These are phyloP conservation scores for Lichtheimia corymbifera DNA, from an alignment of 371 early-diverging fungal genomes.

Conservation along the genomic window DNA sequence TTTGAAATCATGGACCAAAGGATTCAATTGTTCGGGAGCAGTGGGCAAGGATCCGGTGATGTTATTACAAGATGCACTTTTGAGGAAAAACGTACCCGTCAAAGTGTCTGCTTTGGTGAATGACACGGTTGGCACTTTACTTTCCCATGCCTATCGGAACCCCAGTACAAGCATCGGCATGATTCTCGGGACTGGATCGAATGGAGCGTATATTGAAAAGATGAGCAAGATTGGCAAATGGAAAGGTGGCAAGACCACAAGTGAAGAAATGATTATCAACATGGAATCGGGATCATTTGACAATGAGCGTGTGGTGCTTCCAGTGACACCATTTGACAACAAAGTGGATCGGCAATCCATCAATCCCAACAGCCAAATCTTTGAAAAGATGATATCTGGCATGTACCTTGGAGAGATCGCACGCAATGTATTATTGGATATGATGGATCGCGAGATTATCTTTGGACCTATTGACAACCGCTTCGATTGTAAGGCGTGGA, in stretches of 20 bases:
- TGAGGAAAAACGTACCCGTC: conserved; percentile 71
- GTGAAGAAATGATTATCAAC: conserved; percentile 86
- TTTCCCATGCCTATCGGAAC: conserved; percentile 83
- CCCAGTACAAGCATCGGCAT: conserved; percentile 86
- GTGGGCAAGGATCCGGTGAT: conserved; percentile 89
- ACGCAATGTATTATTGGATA: conserved; percentile 76
- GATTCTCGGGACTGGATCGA: conserved; percentile 96
- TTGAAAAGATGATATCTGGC: conserved; percentile 95
- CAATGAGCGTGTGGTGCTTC: conserved; percentile 75
- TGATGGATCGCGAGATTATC: conserved; percentile 80
- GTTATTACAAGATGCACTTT: conserved; percentile 83
- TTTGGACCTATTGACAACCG: conserved; percentile 40
- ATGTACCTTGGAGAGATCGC: conserved; percentile 95
- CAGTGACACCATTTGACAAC: conserved; percentile 83
- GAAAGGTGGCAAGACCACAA: conserved; percentile 43
- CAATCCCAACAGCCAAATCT: conserved; percentile 81
- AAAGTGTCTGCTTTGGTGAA: conserved; percentile 90
- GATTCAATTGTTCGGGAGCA: conserved; percentile 78
- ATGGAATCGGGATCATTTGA: conserved; percentile 93
- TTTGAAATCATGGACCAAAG: conserved; percentile 92
- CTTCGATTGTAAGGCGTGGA: conserved; percentile 53
- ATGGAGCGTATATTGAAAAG: conserved; percentile 92
- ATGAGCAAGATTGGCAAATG: conserved; percentile 75
- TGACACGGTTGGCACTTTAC: conserved; percentile 94
- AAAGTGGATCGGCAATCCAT: conserved; percentile 81